A percentile compares a stretch with the other conserved stretches of the same genome.
Evolutionary conservation across 345 rosid species (phyloP).

Genomic region (Eucalyptus marginata): DNA sequence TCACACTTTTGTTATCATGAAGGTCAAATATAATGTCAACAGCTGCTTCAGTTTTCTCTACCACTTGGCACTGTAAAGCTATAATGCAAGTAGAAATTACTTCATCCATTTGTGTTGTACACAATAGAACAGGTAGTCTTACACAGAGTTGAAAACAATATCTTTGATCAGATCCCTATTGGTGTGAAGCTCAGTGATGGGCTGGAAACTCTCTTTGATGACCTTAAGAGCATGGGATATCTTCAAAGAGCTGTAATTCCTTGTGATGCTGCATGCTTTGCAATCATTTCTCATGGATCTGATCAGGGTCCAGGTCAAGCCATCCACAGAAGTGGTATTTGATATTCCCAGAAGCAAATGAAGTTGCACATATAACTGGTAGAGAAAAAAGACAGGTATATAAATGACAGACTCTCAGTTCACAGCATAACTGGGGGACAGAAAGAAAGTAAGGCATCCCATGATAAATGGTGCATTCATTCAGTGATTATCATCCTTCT

Average conservation of each 20-base stretch:
- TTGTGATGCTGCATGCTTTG: background rate
- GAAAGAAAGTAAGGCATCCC: background rate
- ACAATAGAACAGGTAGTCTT: background rate
- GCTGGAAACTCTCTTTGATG: conserved; percentile 38
- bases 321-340: conserved; percentile 28
- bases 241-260: conserved; percentile 13
- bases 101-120: background rate
- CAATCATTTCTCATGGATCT: conserved; percentile 10
- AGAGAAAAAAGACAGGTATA: background rate
- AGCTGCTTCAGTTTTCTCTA: background rate
- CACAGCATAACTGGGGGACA: background rate
- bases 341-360: conserved; percentile 37
- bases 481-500: background rate
- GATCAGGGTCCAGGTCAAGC: conserved; percentile 43
- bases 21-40: background rate
- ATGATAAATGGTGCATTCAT: background rate
- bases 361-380: conserved; percentile 16
- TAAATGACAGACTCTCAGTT: background rate
- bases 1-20: background rate
- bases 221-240: conserved; percentile 21
- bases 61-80: background rate
- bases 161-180: conserved; percentile 27
- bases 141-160: conserved; percentile 27
- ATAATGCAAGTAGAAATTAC: background rate
- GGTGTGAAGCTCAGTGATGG: conserved; percentile 21